Evolutionary conservation across 371 early-diverging fungal genomes (phyloP), one percentile per base, ranked within the genome.

Genomic region (Chytridiales sp.): DNA sequence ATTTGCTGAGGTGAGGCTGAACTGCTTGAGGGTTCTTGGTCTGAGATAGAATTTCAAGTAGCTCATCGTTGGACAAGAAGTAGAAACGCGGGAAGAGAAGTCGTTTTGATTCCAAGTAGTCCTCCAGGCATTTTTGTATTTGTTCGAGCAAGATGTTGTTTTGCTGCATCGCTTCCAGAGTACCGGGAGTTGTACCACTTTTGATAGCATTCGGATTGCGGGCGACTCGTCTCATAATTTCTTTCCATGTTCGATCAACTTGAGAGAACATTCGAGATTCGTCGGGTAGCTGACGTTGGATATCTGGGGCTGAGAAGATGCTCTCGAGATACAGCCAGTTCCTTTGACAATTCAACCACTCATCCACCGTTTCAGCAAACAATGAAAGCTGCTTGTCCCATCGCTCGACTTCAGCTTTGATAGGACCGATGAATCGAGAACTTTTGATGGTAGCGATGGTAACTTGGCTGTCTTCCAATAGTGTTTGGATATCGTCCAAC

Each of bases 271-370:
- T 61, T 27, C 69, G n/a, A n/a, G 63, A 51, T 49, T 61, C 61
- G 56, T 68, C 64, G 35, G 66, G 81, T 15, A 81, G 66, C 58
- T 81, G 81, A 9, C 81, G 59, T 61, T 81, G 81, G 46, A 81
- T 81, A 50, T 81, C 81, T 6, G 81, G 81, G 0, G 81, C 81
- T 2, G 77, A 77, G 52, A 81, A 81, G 56, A 81, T 81, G 47
- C 71, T 72, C 52, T 81, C 81, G 11, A 81, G 66, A 46, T 81
- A 81, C 4, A 77, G 66, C 81, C 81, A 81, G 60, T 74, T 78
- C n/a, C 81, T 56, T 54, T 81, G 81, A 49, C 81, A 81, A 4
- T 60, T 69, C 26, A 81, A 36, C 79, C 79, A 78, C 2, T 72
- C 78, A 6, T 81, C 81, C 27, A 81, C 57, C 0, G 81, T 81